phyloP scores from a whole-genome alignment of 1,284 basidiomycete genomes.

The Papiliotrema fonsecae region DNA sequence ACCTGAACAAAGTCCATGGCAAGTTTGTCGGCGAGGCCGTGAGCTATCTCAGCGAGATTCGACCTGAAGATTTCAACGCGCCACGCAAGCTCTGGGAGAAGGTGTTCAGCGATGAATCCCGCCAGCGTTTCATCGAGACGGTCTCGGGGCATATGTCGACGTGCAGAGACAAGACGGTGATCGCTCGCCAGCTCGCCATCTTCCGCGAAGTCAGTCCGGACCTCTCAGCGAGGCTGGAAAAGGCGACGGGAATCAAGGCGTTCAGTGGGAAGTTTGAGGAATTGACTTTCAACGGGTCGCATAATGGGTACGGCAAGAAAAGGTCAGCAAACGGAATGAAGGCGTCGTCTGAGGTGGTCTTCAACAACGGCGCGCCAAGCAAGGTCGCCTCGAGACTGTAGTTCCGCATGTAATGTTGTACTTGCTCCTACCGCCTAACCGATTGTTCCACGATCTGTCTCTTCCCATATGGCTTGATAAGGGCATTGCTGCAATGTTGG shows the following conservation, averaged over 20 bases:
- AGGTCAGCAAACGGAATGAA: conserved; percentile 35
- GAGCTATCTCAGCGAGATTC: conserved; percentile 69
- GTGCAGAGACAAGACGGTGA: conserved; percentile 63
- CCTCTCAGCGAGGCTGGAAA: conserved; percentile 68
- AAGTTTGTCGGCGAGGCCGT: conserved; percentile 67
- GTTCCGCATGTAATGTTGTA: no score
- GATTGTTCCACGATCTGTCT: no score
- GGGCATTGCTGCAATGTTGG: no score
- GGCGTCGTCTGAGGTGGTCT: conserved; percentile 19
- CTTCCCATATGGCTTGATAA: no score
- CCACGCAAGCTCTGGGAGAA: conserved; percentile 57
- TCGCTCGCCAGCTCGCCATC: conserved; percentile 68
- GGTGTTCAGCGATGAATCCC: conserved; percentile 67
- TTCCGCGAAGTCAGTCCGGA: conserved; percentile 71
- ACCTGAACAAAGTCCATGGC: conserved; percentile 58
- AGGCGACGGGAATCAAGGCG: conserved; percentile 58
- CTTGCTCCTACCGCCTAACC: no score
- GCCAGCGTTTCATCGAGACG: conserved; percentile 69
- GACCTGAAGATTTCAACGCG: conserved; percentile 52
- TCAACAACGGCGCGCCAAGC: conserved; percentile 28
- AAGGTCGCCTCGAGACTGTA: neutral
- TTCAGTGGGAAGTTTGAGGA: conserved; percentile 12
- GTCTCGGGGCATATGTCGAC: conserved; percentile 66
- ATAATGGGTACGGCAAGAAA: conserved; percentile 30
- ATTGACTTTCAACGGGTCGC: conserved; percentile 56